Evolutionary conservation across 345 rosid genomes (phyloP).

Genomic region (Brassica rapa): DNA sequence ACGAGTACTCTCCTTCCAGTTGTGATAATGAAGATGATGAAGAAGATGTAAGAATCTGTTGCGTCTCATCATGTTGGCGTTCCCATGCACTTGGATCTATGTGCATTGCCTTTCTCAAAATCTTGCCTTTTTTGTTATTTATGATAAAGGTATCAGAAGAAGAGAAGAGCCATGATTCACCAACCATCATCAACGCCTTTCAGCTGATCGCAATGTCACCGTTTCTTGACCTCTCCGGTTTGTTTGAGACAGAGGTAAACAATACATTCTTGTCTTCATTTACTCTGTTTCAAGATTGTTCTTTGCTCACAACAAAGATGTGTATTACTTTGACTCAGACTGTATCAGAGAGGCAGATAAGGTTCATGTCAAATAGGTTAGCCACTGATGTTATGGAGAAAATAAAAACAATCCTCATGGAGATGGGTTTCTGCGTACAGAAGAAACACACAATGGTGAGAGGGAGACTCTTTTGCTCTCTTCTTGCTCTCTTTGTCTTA

Average conservation of each 20-base stretch:
- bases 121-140: background rate
- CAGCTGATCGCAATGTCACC: constrained; percentile 94
- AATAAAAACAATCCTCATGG: constrained; percentile 53
- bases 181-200: constrained; percentile 72
- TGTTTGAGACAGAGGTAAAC: constrained; percentile 82
- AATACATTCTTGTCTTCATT: background rate
- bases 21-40: constrained; percentile 56
- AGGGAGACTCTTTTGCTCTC: background rate
- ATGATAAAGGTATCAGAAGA: constrained; percentile 41
- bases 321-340: constrained; percentile 44
- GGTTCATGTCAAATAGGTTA: constrained; percentile 72
- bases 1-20: constrained; percentile 57
- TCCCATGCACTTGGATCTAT: background rate
- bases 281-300: constrained; percentile 8
- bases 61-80: background rate
- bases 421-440: constrained; percentile 81
- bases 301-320: background rate
- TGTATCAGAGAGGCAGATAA: constrained; percentile 75
- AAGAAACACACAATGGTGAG: constrained; percentile 74
- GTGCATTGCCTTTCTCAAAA: constrained; percentile 1
- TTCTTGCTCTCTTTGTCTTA: background rate
- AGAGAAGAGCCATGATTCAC: constrained; percentile 38
- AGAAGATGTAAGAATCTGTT: constrained; percentile 52
- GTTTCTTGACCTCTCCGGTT: constrained; percentile 83
- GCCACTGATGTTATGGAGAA: constrained; percentile 64